Conservation (phyloP, 1,139 yeast species). For the Candida sojae region DNA sequence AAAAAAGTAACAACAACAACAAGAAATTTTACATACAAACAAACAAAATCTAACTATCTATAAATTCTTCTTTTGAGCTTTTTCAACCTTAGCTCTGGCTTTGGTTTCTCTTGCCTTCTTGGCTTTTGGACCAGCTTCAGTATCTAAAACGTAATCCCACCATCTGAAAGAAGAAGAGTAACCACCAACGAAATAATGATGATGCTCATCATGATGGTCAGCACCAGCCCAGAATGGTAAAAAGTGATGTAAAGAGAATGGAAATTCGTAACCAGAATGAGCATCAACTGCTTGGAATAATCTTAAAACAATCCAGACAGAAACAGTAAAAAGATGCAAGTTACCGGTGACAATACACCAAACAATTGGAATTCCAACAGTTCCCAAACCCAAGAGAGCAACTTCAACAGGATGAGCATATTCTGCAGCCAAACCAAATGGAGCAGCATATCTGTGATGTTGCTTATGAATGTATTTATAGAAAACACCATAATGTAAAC, state of each 20-base stretch:
- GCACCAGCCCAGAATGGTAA: constrained; percentile 98
- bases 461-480: constrained; percentile 93
- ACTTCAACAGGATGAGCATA: constrained; percentile 96
- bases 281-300: constrained; percentile 94
- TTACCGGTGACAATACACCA: constrained; percentile 32
- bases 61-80: constrained; percentile 14
- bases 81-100: constrained; percentile 37
- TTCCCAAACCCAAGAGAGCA: constrained; percentile 86
- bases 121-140: constrained; percentile 79
- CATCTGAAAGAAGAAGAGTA: constrained; percentile 92
- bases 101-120: constrained; percentile 57
- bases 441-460: constrained; percentile 96
- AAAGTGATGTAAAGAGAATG: constrained; percentile 90
- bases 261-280: constrained; percentile 96
- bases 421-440: constrained; percentile 94
- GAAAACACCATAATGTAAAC: constrained; percentile 80
- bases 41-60: constrained; percentile 2
- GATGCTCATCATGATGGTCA: constrained; percentile 96
- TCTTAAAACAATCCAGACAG: constrained; percentile 85
- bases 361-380: constrained; percentile 90
- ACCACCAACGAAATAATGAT: constrained; percentile 89
- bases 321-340: constrained; percentile 75
- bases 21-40: background rate
- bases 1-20: background rate
- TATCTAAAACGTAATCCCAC: constrained; percentile 84